Evolutionary conservation across 495 filamentous ascomycete species (phyloP), one percentile per base, ranked within the genome.

Genomic region (Filosporella fistucella): DNA sequence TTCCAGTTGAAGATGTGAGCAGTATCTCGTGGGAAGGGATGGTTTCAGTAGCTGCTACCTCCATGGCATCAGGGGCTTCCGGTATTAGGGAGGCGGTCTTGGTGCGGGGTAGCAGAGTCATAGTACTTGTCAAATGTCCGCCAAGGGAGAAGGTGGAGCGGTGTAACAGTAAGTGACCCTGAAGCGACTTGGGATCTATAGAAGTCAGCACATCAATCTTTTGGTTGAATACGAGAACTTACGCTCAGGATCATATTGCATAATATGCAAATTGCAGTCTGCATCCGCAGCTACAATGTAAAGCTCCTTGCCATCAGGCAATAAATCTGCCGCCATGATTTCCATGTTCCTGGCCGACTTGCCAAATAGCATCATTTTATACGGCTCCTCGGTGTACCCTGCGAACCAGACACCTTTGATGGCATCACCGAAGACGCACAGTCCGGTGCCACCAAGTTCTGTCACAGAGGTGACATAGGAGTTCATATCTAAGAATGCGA

Each of bases 401-500:
- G 84, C 85, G 49, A 99, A 94, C 90, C 91, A 96, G 10, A 96
- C 70, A 0, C 91, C 91, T 64, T 95, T 96, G 55, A 91, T 75
- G 4, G 86, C 91, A 68, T 99, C 93, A 0, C 84, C 86, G 62
- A 96, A 74, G 4, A 95, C 65, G 54, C 81, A 87, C 60, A 97
- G 72, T 3, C 91, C 91, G 0, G 89, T 94, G 1, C 85, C 82
- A 20, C 77, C 77, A 29, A 97, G 72, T 53, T 88, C 86, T 60
- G 90, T 94, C 37, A 85, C 81, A 3, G 84, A 76, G 2, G 78
- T 88, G 24, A 95, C 86, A 63, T 91, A 91, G 66, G 86, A 89
- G 69, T 87, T 91, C 83, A 95, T 90, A 58, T 99, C 93, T 81
- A 99, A 87, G 58, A 99, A 99, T 1, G 93, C 93, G 18, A 97